Evolutionary conservation across 2,329 filamentous ascomycete genomes (phyloP).

Genomic region (Akanthomyces uredinophilus): DNA sequence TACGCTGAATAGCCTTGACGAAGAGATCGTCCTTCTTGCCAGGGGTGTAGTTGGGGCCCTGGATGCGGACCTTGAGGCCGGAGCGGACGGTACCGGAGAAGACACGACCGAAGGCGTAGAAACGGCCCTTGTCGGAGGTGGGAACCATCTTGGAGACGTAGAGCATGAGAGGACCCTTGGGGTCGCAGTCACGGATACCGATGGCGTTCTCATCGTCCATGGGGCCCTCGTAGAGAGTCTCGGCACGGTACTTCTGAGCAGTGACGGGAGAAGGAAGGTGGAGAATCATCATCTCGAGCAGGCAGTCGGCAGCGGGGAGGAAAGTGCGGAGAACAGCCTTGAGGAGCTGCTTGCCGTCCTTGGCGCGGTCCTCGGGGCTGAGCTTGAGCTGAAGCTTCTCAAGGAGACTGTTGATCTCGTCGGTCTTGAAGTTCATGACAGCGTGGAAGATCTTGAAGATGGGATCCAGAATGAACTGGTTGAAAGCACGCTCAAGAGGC

Average conservation of each 20-base stretch:
- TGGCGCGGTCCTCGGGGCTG: constrained; percentile 74
- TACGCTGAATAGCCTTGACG: constrained; percentile 99
- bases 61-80: constrained; percentile 99
- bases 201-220: constrained; percentile 86
- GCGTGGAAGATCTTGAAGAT: constrained; percentile 98
- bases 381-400: constrained; percentile 97
- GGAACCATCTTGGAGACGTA: constrained; percentile 99
- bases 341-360: constrained; percentile 95
- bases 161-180: constrained; percentile 97
- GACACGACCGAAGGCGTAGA: constrained; percentile 99
- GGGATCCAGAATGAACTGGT: constrained; percentile 98
- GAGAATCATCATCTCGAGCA: constrained; percentile 99
- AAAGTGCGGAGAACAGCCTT: constrained; percentile 99
- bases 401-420: constrained; percentile 76
- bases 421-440: constrained; percentile 99
- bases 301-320: constrained; percentile 94
- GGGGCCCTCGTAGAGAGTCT: constrained; percentile 98
- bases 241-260: constrained; percentile 94
- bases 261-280: constrained; percentile 94
- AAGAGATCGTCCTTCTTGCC: constrained; percentile 99
- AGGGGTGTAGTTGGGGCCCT: constrained; percentile 97
- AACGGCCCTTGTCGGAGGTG: constrained; percentile 98
- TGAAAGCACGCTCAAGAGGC: constrained; percentile 95
- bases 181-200: constrained; percentile 96
- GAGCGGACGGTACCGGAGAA: constrained; percentile 97